Evolutionary conservation across 495 filamentous ascomycete species (phyloP).

Genomic region (Aspergillus olivimuriae): DNA sequence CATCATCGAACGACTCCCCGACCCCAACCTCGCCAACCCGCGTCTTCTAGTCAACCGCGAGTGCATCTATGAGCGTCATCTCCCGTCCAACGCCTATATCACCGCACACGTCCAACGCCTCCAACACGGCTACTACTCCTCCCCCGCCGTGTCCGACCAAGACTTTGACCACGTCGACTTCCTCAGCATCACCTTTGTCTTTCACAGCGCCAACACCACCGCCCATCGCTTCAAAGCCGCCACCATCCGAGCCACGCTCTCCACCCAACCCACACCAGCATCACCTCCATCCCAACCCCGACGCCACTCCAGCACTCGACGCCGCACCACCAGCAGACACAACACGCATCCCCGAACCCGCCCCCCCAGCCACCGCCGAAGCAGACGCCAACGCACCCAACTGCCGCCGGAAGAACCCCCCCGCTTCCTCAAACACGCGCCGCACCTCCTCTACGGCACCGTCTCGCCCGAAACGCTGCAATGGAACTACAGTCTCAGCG

Average conservation of each 20-base stretch:
- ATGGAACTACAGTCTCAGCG: conserved; percentile 46
- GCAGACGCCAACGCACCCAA: too few relatives aligned
- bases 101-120: conserved; percentile 45
- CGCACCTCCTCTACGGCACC: conserved; percentile 46
- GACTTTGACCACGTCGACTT: conserved; percentile 44
- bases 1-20: conserved; percentile 8
- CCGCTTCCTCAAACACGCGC: conserved; percentile 45
- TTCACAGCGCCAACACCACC: conserved; percentile 37
- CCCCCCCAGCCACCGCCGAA: too few relatives aligned
- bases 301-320: conserved; percentile 16
- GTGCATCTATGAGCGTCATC: conserved; percentile 45
- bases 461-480: conserved; percentile 46
- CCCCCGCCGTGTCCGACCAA: conserved; percentile 30
- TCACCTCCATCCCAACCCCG: conserved; percentile 35
- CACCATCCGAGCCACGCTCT: conserved; percentile 32
- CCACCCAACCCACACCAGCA: conserved; percentile 15
- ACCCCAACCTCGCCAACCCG: conserved; percentile 38
- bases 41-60: conserved; percentile 39
- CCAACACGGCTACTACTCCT: conserved; percentile 46
- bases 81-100: conserved; percentile 45
- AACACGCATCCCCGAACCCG: conserved; percentile 18
- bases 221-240: conserved; percentile 45
- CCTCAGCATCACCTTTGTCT: conserved; percentile 44
- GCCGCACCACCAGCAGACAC: conserved; percentile 5
- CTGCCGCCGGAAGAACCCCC: too few relatives aligned